These are phyloP conservation scores for Colletotrichum tropicale DNA, from an alignment of 2,329 filamentous ascomycete genomes.

Conservation along the genomic window DNA sequence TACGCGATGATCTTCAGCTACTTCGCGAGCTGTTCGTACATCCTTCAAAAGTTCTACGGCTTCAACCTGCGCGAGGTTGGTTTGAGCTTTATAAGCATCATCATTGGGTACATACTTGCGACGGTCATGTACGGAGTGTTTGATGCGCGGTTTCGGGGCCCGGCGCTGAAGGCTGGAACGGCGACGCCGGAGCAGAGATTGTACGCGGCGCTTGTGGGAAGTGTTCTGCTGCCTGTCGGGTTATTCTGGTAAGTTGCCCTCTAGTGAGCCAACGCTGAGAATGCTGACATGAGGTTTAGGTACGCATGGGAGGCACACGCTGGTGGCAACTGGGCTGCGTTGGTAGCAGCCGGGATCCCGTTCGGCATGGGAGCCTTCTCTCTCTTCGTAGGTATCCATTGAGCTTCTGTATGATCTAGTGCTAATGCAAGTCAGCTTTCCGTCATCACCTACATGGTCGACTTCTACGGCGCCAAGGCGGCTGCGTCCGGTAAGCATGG, in stretches of 20 bases:
- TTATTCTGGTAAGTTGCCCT: conserved; percentile 29
- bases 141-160: conserved; percentile 9
- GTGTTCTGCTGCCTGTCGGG: conserved; percentile 15
- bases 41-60: conserved; percentile 18
- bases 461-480: conserved; percentile 21
- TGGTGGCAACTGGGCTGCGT: conserved; percentile 21
- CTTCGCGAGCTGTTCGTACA: conserved; percentile 43
- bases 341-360: conserved; percentile 21
- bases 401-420: rapidly evolving
- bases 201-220: conserved; percentile 22
- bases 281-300: not conserved
- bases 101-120: conserved; percentile 18
- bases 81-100: conserved; percentile 21
- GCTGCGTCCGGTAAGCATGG: conserved; percentile 15
- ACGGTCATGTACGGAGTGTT: conserved; percentile 2
- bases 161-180: not conserved
- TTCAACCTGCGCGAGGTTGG: conserved; percentile 17
- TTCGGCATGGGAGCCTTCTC: not conserved
- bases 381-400: not conserved
- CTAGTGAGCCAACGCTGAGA: no score
- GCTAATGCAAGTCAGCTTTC: not conserved
- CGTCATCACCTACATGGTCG: conserved; percentile 22
- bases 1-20: conserved; percentile 57
- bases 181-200: conserved; percentile 22
- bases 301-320: conserved; percentile 36